phyloP scores from a whole-genome alignment of 768 basidiomycete genomes.

The Clitopilus passeckerianus region DNA sequence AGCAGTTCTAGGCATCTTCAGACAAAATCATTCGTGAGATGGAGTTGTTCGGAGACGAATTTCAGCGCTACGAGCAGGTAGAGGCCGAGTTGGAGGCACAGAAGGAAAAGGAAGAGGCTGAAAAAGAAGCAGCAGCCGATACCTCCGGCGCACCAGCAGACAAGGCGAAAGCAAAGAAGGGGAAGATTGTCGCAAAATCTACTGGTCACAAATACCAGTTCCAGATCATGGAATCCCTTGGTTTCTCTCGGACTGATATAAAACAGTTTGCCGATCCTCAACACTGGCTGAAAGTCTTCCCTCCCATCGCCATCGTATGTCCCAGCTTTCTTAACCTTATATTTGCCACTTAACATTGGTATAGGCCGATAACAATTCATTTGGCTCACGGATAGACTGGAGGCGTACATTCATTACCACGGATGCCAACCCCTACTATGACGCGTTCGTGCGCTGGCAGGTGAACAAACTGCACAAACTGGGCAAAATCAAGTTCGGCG shows the following conservation, averaged over 20 bases:
- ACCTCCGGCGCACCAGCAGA: constrained; percentile 38
- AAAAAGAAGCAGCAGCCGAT: constrained; percentile 19
- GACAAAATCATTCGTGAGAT: constrained; percentile 98
- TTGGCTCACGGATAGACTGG: constrained; percentile 99
- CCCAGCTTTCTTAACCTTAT: not conserved
- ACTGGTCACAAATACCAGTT: constrained; percentile 96
- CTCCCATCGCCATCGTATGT: constrained; percentile 85
- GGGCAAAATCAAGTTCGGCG: constrained; percentile 96
- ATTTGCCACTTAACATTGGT: not conserved
- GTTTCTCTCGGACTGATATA: constrained; percentile 83
- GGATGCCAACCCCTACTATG: constrained; percentile 94
- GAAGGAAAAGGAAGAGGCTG: constrained; percentile 40
- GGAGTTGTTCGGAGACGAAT: constrained; percentile 90
- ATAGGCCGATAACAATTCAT: constrained; percentile 65
- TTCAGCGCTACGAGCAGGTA: constrained; percentile 60
- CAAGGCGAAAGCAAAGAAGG: constrained; percentile 88
- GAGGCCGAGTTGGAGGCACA: constrained; percentile 39
- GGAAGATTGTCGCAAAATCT: constrained; percentile 88
- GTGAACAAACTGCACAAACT: constrained; percentile 85
- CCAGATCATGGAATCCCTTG: constrained; percentile 96
- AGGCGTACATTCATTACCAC: constrained; percentile 92
- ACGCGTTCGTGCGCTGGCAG: constrained; percentile 97
- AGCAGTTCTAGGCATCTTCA: constrained; percentile 67
- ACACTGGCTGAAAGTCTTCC: constrained; percentile 92
- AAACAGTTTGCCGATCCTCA: constrained; percentile 96